Evolutionary conservation across 2,329 filamentous ascomycete species (phyloP).

Genomic region (Alternaria arborescens): DNA sequence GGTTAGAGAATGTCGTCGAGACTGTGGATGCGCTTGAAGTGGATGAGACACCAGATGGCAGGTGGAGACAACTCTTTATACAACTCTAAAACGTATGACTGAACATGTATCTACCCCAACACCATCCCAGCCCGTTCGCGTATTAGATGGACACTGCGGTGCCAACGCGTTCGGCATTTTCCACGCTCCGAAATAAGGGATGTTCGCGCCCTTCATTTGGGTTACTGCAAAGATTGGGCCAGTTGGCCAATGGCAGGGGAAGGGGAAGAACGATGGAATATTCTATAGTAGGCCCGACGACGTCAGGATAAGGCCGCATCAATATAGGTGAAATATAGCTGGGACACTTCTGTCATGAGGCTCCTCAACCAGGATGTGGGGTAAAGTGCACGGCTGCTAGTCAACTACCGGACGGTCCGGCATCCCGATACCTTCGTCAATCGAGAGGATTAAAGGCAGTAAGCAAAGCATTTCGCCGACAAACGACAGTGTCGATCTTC

Average conservation of each 20-base stretch:
- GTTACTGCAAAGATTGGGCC: background rate
- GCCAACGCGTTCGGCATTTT: conserved; percentile 17
- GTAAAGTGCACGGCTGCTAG: conserved; percentile 21
- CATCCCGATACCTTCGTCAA: conserved; percentile 10
- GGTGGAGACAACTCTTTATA: conserved; percentile 27
- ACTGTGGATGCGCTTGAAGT: conserved; percentile 12
- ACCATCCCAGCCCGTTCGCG: conserved; percentile 8
- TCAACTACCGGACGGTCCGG: conserved; percentile 20
- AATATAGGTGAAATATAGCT: conserved; percentile 22
- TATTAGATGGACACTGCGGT: conserved; percentile 17
- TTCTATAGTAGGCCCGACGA: conserved; percentile 34
- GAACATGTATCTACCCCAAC: background rate
- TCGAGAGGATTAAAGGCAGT: background rate
- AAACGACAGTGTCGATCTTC: background rate
- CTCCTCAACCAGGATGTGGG: conserved; percentile 18
- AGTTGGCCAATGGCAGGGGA: conserved; percentile 25
- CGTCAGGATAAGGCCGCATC: conserved; percentile 18
- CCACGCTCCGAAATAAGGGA: conserved; percentile 23
- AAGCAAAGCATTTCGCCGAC: background rate
- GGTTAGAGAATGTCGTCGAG: conserved; percentile 9
- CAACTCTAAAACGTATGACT: conserved; percentile 1
- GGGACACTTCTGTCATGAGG: conserved; percentile 13
- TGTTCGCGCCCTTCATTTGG: conserved; percentile 20
- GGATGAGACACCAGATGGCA: background rate
- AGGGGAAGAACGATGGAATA: conserved; percentile 27